Evolutionary conservation across 108 stramenopile genomes (phyloP).

Genomic region (Nitzschia sp.): DNA sequence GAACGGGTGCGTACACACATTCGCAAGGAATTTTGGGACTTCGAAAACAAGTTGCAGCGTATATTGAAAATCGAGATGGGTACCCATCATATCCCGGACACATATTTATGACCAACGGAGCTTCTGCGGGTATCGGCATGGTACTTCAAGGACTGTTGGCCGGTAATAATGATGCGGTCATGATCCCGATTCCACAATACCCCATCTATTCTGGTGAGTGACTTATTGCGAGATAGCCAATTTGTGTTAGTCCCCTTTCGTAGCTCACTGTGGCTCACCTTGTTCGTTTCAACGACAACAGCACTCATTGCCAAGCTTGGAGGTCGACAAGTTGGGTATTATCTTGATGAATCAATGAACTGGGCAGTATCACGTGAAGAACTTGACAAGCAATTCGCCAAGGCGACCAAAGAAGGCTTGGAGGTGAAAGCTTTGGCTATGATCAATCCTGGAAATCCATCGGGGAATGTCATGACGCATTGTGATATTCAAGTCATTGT

Average conservation of each 20-base stretch:
- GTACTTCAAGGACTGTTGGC: slow-evolving; percentile 78
- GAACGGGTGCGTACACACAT: slow-evolving; percentile 76
- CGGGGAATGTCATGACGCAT: slow-evolving; percentile 81
- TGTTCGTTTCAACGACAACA: neutral
- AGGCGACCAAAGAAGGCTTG: slow-evolving; percentile 64
- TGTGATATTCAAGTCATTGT: slow-evolving; percentile 80
- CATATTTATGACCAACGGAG: slow-evolving; percentile 94
- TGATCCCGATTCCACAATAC: slow-evolving; percentile 97
- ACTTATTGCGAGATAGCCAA: neutral
- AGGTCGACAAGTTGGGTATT: slow-evolving; percentile 87
- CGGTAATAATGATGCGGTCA: slow-evolving; percentile 76
- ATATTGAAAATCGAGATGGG: slow-evolving; percentile 77
- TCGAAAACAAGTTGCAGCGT: slow-evolving; percentile 79
- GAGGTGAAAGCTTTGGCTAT: slow-evolving; percentile 80
- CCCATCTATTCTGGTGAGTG: slow-evolving; percentile 82
- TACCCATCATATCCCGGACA: slow-evolving; percentile 63
- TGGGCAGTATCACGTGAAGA: slow-evolving; percentile 84
- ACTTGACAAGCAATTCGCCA: slow-evolving; percentile 57
- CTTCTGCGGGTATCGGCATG: slow-evolving; percentile 82
- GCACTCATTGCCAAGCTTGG: slow-evolving; percentile 67
- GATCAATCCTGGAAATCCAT: slow-evolving; percentile 98
- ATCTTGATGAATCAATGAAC: slow-evolving; percentile 74
- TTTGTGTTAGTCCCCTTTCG: too few species aligned
- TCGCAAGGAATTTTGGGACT: slow-evolving; percentile 58
- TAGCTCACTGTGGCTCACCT: neutral